Evolutionary conservation across 2,329 filamentous ascomycete genomes (phyloP).

Genomic region (Trichoderma breve): DNA sequence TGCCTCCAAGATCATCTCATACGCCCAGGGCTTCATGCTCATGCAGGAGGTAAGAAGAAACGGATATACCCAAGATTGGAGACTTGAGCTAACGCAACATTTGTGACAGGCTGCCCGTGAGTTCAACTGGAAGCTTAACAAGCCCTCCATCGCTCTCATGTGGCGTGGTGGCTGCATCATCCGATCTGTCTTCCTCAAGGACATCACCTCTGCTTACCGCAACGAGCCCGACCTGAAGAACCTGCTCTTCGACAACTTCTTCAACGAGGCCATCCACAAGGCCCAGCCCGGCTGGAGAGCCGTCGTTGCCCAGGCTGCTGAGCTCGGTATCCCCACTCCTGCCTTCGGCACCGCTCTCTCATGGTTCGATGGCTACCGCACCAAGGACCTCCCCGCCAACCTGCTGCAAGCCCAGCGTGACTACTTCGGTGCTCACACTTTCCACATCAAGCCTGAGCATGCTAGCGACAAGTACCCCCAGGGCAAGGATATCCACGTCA

Average conservation of each 20-base stretch:
- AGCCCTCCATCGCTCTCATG: constrained; percentile 99
- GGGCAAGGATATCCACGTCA: constrained; percentile 93
- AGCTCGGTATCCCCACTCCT: constrained; percentile 93
- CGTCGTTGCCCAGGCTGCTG: constrained; percentile 84
- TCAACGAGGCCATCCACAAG: constrained; percentile 98
- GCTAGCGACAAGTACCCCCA: constrained; percentile 77
- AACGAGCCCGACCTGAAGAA: constrained; percentile 93
- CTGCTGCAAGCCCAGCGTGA: constrained; percentile 98
- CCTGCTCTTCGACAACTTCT: constrained; percentile 98
- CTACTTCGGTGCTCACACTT: constrained; percentile 96
- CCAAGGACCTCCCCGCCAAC: constrained; percentile 96
- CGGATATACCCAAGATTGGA: background rate
- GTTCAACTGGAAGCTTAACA: constrained; percentile 98
- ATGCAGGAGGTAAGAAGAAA: constrained; percentile 76
- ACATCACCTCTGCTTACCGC: constrained; percentile 97
- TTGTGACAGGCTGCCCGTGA: constrained; percentile 77
- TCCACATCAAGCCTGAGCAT: constrained; percentile 79
- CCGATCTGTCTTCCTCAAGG: constrained; percentile 99
- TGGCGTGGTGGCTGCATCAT: constrained; percentile 99
- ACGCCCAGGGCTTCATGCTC: constrained; percentile 99
- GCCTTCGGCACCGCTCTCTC: constrained; percentile 95
- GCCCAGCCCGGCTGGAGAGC: constrained; percentile 92
- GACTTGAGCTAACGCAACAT: background rate
- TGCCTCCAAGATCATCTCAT: constrained; percentile 99
- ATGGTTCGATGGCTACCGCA: constrained; percentile 99